phyloP scores from a whole-genome alignment of 441 rosid species.

The Eruca vesicaria region DNA sequence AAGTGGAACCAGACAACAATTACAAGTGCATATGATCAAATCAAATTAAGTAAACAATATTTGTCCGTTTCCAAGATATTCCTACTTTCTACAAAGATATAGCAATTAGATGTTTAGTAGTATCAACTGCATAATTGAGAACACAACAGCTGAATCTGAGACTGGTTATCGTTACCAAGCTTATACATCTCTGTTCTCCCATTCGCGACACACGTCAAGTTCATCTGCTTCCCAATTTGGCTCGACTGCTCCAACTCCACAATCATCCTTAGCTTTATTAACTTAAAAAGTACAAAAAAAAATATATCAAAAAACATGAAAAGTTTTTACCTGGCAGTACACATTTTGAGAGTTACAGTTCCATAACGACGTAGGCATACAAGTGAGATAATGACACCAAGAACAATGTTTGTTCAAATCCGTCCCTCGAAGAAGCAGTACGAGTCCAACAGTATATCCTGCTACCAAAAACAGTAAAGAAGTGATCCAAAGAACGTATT shows the following conservation, averaged over 20 bases:
- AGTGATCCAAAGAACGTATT: slow-evolving; percentile 64
- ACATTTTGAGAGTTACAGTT: slow-evolving; percentile 54
- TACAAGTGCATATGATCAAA: not conserved
- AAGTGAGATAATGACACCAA: slow-evolving; percentile 85
- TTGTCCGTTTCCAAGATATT: slow-evolving; percentile 8
- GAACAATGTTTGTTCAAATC: slow-evolving; percentile 65
- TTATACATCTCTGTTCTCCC: slow-evolving; percentile 46
- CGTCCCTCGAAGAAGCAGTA: slow-evolving; percentile 53
- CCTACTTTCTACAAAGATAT: slow-evolving; percentile 26
- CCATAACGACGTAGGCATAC: slow-evolving; percentile 73
- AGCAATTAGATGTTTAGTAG: slow-evolving; percentile 8
- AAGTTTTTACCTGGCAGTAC: slow-evolving; percentile 55
- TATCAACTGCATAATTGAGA: slow-evolving; percentile 59
- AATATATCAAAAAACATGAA: not conserved
- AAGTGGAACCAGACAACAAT: not conserved
- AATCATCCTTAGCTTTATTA: not conserved
- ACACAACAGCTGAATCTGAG: slow-evolving; percentile 50
- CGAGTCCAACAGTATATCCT: slow-evolving; percentile 54
- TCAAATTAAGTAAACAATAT: slow-evolving; percentile 10
- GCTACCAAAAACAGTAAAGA: slow-evolving; percentile 51
- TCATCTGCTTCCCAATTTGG: slow-evolving; percentile 46
- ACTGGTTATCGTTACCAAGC: slow-evolving; percentile 27
- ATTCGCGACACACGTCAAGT: slow-evolving; percentile 57
- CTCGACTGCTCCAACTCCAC: slow-evolving; percentile 46
- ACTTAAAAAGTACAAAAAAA: not conserved